Evolutionary conservation across 495 filamentous ascomycete species (phyloP).

Genomic region (Ramalina peruviana): DNA sequence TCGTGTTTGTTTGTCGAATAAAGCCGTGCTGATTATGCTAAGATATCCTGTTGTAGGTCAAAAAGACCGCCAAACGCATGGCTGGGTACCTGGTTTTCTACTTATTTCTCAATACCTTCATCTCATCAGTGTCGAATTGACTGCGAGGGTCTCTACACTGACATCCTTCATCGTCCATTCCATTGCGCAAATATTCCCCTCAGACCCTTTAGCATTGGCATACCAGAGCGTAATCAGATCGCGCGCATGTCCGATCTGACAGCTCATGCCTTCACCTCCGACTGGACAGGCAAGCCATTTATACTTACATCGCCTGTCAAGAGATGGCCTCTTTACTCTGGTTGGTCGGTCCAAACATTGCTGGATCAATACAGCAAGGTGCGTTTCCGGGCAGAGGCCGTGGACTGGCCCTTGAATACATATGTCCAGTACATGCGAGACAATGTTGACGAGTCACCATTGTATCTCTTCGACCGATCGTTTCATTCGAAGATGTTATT

Average conservation of each 20-base stretch:
- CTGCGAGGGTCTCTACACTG: slow-evolving; percentile 77
- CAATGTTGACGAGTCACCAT: slow-evolving; percentile 71
- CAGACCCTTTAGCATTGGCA: slow-evolving; percentile 48
- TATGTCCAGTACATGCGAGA: slow-evolving; percentile 79
- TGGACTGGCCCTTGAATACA: slow-evolving; percentile 72
- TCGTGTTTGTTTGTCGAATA: background rate
- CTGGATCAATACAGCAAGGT: slow-evolving; percentile 47
- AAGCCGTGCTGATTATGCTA: background rate
- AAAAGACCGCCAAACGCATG: slow-evolving; percentile 44
- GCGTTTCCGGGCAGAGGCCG: slow-evolving; percentile 78
- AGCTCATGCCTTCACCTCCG: slow-evolving; percentile 54
- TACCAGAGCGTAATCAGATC: slow-evolving; percentile 63
- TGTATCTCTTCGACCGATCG: slow-evolving; percentile 81
- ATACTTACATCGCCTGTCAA: slow-evolving; percentile 77
- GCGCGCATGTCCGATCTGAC: slow-evolving; percentile 52
- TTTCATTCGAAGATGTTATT: slow-evolving; percentile 84
- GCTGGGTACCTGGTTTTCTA: slow-evolving; percentile 79
- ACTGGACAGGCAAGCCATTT: slow-evolving; percentile 75
- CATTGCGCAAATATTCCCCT: slow-evolving; percentile 69
- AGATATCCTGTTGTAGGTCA: slow-evolving; percentile 19
- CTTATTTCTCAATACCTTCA: slow-evolving; percentile 49
- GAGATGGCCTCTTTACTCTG: slow-evolving; percentile 62
- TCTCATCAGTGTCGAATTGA: slow-evolving; percentile 37
- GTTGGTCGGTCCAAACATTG: slow-evolving; percentile 58
- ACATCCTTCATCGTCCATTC: slow-evolving; percentile 82